Base-by-base conservation (phyloP, 192 early-diverging fungal genomes). In the Backusella luteola region DNA sequence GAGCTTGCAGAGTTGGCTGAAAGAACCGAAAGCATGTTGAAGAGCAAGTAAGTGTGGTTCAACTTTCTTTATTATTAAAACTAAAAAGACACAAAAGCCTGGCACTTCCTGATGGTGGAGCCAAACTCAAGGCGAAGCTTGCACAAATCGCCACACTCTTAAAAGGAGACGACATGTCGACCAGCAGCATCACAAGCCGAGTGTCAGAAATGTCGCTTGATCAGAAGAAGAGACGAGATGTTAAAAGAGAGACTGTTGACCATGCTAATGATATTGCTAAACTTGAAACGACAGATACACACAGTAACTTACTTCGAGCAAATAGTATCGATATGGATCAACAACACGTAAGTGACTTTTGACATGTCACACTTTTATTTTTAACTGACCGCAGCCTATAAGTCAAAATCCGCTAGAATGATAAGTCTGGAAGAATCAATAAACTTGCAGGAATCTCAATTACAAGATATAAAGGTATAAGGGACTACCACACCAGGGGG, bases 361-460 rank as follows among this genome's bases (percentile, higher is more conserved):
- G 11, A 19, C 38, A 73, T 34, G 14, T 17, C 7, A 14, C n/a
- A 7, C 59, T 12, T 21, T 73, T 12, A 32, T 3, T 23, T 34
- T 34, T 34, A 8, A 1, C 49, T 8, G 14, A 49, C 26, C 49
- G 23, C 9, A 23, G 17, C 53, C 3, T 56, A 34, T 42, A 73
- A 73, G 73, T 3, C 73, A 29, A 59, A 38, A 63, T n/a, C 67
- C 9, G 53, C 35, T 23, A 52, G 52, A 36, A 38, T 73, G 73
- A 73, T 73, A 36, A 73, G 73, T 41, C 35, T 73, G 26, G 53
- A 73, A 63, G 73, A 73, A 29, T 49, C 73, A 9, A 73, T 73
- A 34, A 23, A 73, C 21, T 41, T 73, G 15, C 46, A 73, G 38
- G 73, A 36, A 3, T 53, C 29, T 21, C 52, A 73, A 19, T 53